These are phyloP conservation scores for Scleroderma citrinum DNA, from an alignment of 768 basidiomycete species.

Conservation along the genomic window DNA sequence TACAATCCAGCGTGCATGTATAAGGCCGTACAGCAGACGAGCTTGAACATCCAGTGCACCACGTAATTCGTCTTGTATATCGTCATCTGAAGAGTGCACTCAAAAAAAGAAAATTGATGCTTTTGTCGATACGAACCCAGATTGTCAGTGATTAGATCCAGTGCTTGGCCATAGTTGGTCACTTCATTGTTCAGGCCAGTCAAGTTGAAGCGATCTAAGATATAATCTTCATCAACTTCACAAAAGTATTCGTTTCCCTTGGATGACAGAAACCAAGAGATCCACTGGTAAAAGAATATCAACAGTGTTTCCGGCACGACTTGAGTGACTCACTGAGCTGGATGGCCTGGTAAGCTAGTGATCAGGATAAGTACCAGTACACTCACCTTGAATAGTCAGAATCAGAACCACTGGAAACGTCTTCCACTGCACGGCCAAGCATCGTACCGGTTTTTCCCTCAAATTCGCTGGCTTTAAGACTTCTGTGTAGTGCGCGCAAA, in stretches of 20 bases:
- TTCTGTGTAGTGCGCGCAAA: slow-evolving; percentile 16
- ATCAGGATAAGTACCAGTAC: not conserved
- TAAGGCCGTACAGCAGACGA: slow-evolving; percentile 88
- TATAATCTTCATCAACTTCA: slow-evolving; percentile 99
- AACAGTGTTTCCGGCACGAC: slow-evolving; percentile 9
- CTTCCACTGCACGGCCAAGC: slow-evolving; percentile 60
- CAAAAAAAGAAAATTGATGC: not conserved
- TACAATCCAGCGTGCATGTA: slow-evolving; percentile 96
- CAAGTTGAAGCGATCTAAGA: slow-evolving; percentile 95
- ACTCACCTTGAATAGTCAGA: slow-evolving; percentile 93
- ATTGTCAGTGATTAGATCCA: slow-evolving; percentile 95
- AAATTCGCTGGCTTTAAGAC: slow-evolving; percentile 11
- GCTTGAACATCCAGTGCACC: slow-evolving; percentile 92
- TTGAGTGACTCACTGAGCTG: slow-evolving; percentile 23
- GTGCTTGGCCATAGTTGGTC: slow-evolving; percentile 86
- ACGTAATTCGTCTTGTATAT: slow-evolving; percentile 89
- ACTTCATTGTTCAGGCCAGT: slow-evolving; percentile 97
- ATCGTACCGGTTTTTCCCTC: slow-evolving; percentile 23
- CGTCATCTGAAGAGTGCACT: slow-evolving; percentile 58
- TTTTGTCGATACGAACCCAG: slow-evolving; percentile 59
- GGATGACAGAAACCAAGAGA: slow-evolving; percentile 94
- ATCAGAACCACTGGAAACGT: slow-evolving; percentile 87
- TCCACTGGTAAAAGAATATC: slow-evolving; percentile 58
- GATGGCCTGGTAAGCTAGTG: slow-evolving; percentile 13
- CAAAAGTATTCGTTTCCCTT: slow-evolving; percentile 99